These are phyloP conservation scores for Chlamydomonas eustigma DNA, from an alignment of 139 green algal genomes.

Conservation along the genomic window DNA sequence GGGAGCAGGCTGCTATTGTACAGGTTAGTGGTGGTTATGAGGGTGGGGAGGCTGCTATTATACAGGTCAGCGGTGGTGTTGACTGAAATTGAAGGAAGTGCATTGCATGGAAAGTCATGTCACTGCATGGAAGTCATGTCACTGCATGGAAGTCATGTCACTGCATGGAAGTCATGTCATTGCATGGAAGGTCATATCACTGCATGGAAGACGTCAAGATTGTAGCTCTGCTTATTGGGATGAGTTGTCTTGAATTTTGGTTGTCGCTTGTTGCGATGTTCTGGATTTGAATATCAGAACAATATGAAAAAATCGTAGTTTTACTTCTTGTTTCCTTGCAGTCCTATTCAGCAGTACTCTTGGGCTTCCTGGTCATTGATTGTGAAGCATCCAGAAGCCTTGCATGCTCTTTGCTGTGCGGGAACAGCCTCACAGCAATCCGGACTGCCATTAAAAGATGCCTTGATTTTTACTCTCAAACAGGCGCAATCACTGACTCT, in stretches of 20 bases:
- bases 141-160: neutral
- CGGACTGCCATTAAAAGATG: conserved; percentile 39
- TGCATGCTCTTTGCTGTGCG: conserved; percentile 26
- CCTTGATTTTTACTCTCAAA: conserved; percentile 59
- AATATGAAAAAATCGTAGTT: neutral
- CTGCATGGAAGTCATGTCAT: neutral
- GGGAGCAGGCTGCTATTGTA: conserved; percentile 26
- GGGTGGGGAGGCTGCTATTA: neutral
- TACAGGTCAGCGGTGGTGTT: neutral
- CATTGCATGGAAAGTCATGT: neutral
- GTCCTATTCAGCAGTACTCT: conserved; percentile 64
- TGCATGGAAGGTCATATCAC: neutral
- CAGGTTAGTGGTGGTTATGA: conserved; percentile 35
- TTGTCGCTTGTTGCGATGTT: neutral
- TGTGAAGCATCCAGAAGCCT: neutral
- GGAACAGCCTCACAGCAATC: conserved; percentile 43
- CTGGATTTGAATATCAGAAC: neutral
- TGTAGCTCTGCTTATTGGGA: neutral
- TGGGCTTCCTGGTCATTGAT: conserved; percentile 59
- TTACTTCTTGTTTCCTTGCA: neutral
- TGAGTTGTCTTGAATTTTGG: neutral
- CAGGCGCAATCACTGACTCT: conserved; percentile 50
- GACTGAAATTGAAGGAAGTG: no score
- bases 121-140: neutral
- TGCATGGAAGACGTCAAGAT: neutral